Base-by-base conservation (phyloP, 2,329 filamentous ascomycete species). In the Colletotrichum sp. region DNA sequence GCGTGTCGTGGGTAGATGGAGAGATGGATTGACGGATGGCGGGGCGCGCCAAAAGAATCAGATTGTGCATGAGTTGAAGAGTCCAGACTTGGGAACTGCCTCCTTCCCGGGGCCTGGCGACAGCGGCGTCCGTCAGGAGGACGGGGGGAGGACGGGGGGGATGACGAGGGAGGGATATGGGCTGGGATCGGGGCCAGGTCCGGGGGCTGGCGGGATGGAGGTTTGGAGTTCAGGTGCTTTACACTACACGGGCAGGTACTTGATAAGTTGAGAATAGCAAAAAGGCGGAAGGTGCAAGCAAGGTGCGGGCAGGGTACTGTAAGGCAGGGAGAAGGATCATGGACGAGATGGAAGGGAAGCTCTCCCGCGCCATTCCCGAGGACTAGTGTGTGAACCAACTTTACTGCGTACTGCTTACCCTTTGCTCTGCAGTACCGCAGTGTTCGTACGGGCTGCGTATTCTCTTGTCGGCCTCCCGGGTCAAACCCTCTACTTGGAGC, bases 151-250 rank as follows among this genome's bases (percentile, higher is more conserved):
- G 57, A 10, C 55, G 8, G n/a, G 26, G 26, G 57, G n/a, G 16
- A 62, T 10, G 59, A 34, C 15, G n/a, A 62, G 39, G 44, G 32
- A 62, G 28, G 30, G 30, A 34, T 22, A 32, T 48, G 24, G 63
- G 28, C 36, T 52, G n/a, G 63, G 63, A 52, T 52, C 16, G 48
- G 48, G 48, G 16, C 79, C n/a, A 84, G 65, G 48, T 36, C 66
- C 32, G 52, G 66, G 44, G 66, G 59, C 30, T 79, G 39, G 48
- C 18, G 60, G n/a, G 39, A 24, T 12, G 59, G 28, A 24, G 57
- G 64, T 48, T 69, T 55, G 15, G 68, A 77, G 9, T 77, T 69
- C 13, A 77, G 75, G 8, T 77, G 63, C 10, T 44, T 16, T 24
- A 30, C 39, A 18, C 39, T 44, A 9, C 39, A 44, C 18, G 12